Conservation (phyloP, 768 basidiomycete genomes). For the Ramaria sp. region DNA sequence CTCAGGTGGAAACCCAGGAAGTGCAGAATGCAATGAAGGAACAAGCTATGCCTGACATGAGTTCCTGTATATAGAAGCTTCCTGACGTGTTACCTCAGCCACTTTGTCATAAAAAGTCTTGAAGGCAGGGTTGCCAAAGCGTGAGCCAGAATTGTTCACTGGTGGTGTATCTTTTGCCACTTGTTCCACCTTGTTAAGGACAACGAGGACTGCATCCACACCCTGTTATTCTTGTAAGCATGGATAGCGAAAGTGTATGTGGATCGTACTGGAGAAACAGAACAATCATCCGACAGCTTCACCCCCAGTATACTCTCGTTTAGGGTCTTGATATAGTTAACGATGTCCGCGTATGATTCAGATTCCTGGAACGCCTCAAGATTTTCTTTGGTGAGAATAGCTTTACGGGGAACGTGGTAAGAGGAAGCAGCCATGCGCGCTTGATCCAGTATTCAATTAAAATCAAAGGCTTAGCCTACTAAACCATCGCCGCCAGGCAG, state of each 20-base stretch:
- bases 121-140: constrained; percentile 98
- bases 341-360: constrained; percentile 52
- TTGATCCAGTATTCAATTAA: neutral
- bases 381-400: constrained; percentile 67
- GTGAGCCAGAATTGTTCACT: constrained; percentile 79
- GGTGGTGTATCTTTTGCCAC: constrained; percentile 68
- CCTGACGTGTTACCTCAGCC: constrained; percentile 38
- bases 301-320: constrained; percentile 68
- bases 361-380: constrained; percentile 76
- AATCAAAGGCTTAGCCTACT: neutral
- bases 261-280: constrained; percentile 40
- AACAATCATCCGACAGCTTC: constrained; percentile 59
- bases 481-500: neutral
- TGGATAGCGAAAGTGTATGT: neutral
- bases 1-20: constrained; percentile 48
- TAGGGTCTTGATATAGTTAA: constrained; percentile 60
- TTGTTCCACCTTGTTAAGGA: constrained; percentile 58
- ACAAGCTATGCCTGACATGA: constrained; percentile 32
- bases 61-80: neutral
- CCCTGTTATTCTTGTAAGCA: constrained; percentile 33
- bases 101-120: constrained; percentile 83
- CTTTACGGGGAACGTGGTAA: constrained; percentile 52
- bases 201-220: constrained; percentile 44
- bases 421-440: constrained; percentile 6
- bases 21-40: constrained; percentile 40